Base-by-base conservation (phyloP, 331 rosid species). In the Malus hybrid region DNA sequence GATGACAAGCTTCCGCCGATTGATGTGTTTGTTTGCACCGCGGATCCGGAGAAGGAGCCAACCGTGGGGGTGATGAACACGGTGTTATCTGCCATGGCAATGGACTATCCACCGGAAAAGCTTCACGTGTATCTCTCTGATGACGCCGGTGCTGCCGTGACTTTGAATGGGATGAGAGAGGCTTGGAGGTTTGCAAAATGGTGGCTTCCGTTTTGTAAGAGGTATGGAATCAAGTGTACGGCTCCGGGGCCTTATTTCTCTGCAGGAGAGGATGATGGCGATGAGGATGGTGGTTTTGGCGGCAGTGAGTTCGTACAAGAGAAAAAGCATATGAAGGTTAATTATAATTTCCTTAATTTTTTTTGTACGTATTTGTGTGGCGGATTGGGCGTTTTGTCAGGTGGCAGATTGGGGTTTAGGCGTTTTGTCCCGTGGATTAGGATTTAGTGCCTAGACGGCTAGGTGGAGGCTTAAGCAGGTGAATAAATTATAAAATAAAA, bases 61-160 rank as follows among this genome's bases (percentile, higher is more conserved):
- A 73, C 90, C 29, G 11, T 80, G 22, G 88, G 55, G 8, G 96
- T 92, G 12, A 90, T 90, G 93, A 92, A 88, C 78, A 90, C 86
- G 57, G 85, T 92, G 27, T 55, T 92, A 63, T 90, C 97, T 0
- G 92, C 92, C 70, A 84, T 92, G 96, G 85, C 93, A 12, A 79
- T 92, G 57, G 92, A 90, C 79, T 92, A 90, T 79, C 93, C 93
- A 1, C 73, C 79, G 13, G 78, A 90, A 34, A 90, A 88, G 80
- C 92, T 90, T 70, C 85, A 86, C 46, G 80, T 90, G 31, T 90
- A 88, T 79, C 76, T 92, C 10, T 92, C 96, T 3, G 93, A 92
- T 44, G 96, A 92, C 56, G 92, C 88, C 1, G 91, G 90, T 7
- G 88, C 89, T 10, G 48, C 73, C 5, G 13, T 79, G 34, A 90